Base-by-base conservation (phyloP, 1,284 basidiomycete genomes). In the Trichosporon ovoides region DNA sequence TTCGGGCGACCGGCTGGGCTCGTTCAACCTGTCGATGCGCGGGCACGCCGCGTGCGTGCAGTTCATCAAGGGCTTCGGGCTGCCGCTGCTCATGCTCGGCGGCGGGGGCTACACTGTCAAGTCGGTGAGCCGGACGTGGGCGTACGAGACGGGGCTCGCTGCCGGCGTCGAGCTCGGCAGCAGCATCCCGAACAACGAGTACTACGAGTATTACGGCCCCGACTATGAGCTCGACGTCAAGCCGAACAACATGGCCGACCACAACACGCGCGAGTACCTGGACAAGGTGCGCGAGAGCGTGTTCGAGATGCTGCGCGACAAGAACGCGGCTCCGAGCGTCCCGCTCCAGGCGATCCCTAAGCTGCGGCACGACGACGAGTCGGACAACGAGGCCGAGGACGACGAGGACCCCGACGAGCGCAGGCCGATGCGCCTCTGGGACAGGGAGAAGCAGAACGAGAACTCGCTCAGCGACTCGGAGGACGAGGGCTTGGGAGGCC, bases 61-160 rank as follows among this genome's bases (percentile, higher is more conserved):
- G 69, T 99, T 93, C 73, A 91, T 99, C 63, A 98, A 98, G 74
- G 91, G 88, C 1, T 98, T 98, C 80, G 89, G 91, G 68, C 87
- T 92, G 55, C 96, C 96, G 0, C 77, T 98, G 22, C 80, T 99
- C 14, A 81, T 99, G 46, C 84, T 99, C 10, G 96, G 96, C 19
- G 96, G 96, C 18, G 96, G 96, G 9, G 96, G 96, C 0, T 99
- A 99, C 77, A 99, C 96, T 1, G 97, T 99, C 85, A 87, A 95
- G 52, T 97, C 97, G 62, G 96, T 98, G 61, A 91, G 89, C 64
- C 84, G 96, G 51, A 90, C 91, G 10, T 99, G 96, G 96, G 95
- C 96, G 16, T 98, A 87, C 73, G 96, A 99, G 78, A 99, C 96
- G 1, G 96, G 96, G 16, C 78, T 98, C 35, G 96, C 95, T 6